phyloP scores from a whole-genome alignment of 164 flowering plant genomes.

The Buxus sempervirens region DNA sequence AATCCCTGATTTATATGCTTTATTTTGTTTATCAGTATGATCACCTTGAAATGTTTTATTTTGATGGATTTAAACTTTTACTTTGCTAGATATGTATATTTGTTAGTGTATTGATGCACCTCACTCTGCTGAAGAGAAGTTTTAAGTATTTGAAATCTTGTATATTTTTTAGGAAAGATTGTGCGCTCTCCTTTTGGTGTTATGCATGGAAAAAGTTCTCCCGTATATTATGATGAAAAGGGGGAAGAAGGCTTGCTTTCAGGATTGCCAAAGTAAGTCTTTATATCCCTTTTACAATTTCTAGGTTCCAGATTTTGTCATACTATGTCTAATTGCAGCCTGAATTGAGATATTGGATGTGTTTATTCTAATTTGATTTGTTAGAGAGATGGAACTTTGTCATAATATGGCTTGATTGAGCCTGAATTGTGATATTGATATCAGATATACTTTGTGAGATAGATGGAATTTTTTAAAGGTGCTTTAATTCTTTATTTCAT shows the following conservation, averaged over 20 bases:
- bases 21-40: background rate
- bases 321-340: background rate
- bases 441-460: background rate
- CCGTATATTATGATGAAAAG: slow-evolving; percentile 77
- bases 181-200: slow-evolving; percentile 89
- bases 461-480: background rate
- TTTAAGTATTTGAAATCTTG: background rate
- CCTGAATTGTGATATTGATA: no score
- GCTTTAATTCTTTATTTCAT: background rate
- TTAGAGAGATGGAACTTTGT: background rate
- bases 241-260: slow-evolving; percentile 71
- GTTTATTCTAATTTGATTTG: background rate
- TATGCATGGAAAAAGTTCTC: slow-evolving; percentile 93
- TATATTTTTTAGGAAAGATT: slow-evolving; percentile 60
- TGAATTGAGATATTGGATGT: background rate
- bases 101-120: background rate
- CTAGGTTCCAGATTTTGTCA: background rate
- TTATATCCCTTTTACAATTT: background rate
- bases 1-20: background rate
- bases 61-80: background rate
- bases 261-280: slow-evolving; percentile 79
- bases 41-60: background rate
- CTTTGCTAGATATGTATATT: background rate
- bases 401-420: no score
- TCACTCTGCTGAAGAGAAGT: background rate